Percentiles rank a stretch among this genome's conserved stretches.
Conservation (phyloP, 495 filamentous ascomycete genomes). For the Sporormia fimetaria region DNA sequence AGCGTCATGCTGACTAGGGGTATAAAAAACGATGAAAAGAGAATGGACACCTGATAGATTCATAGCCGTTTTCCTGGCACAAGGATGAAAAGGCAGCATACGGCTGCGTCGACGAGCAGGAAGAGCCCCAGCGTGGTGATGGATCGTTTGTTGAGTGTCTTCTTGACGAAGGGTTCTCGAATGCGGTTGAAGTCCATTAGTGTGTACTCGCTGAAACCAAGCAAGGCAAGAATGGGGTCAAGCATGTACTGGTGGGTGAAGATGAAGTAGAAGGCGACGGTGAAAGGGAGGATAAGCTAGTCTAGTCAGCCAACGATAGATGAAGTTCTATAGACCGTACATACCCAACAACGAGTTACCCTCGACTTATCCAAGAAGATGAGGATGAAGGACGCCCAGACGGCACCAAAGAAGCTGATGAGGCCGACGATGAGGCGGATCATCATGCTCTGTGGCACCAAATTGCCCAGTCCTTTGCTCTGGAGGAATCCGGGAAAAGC, state of each 20-base stretch:
- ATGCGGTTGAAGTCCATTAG: slow-evolving; percentile 81
- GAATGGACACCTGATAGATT: no score
- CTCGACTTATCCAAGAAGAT: slow-evolving; percentile 78
- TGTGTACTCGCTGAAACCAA: slow-evolving; percentile 87
- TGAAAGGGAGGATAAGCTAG: slow-evolving; percentile 87
- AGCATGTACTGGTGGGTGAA: slow-evolving; percentile 87
- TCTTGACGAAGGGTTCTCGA: slow-evolving; percentile 77
- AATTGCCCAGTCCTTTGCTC: slow-evolving; percentile 86
- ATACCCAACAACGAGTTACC: slow-evolving; percentile 68
- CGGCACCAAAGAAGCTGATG: slow-evolving; percentile 73
- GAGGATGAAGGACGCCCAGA: slow-evolving; percentile 86
- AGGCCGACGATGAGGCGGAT: slow-evolving; percentile 77
- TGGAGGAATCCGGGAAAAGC: slow-evolving; percentile 94
- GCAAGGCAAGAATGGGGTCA: slow-evolving; percentile 80
- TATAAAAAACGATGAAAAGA: background rate
- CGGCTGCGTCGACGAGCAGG: slow-evolving; percentile 58
- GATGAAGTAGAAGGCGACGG: slow-evolving; percentile 75
- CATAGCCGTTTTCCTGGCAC: slow-evolving; percentile 82
- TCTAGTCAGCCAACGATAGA: slow-evolving; percentile 19
- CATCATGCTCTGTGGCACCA: slow-evolving; percentile 78
- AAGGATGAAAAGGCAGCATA: slow-evolving; percentile 78
- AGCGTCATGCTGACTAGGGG: no score
- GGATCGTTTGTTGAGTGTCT: slow-evolving; percentile 69
- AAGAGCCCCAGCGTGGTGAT: slow-evolving; percentile 63
- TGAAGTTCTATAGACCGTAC: slow-evolving; percentile 25